Evolutionary conservation across 2,329 filamentous ascomycete species (phyloP).

Genomic region (Trichoderma sp.): DNA sequence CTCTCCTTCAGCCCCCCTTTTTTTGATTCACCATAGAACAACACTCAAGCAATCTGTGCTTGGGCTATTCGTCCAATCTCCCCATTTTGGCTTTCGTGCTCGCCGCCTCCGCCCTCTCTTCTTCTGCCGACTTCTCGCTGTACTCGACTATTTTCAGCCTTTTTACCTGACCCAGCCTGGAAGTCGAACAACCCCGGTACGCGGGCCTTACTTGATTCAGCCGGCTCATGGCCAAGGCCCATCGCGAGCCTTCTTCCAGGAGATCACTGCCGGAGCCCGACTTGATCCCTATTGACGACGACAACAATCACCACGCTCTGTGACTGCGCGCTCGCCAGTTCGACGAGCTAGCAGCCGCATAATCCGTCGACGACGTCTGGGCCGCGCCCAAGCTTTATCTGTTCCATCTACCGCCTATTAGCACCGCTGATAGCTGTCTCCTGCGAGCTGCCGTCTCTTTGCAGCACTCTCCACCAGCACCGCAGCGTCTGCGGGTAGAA

Average conservation of each 20-base stretch:
- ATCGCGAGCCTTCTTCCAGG: conserved; percentile 15
- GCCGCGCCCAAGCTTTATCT: background rate
- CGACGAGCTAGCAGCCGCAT: background rate
- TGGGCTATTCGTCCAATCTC: background rate
- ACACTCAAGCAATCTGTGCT: conserved; percentile 6
- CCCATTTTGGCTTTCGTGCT: conserved; percentile 10
- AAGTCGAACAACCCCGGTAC: conserved; percentile 12
- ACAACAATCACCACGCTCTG: background rate
- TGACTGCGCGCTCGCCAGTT: background rate
- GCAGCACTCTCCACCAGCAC: conserved; percentile 21
- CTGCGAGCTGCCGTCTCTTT: conserved; percentile 24
- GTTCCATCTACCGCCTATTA: background rate
- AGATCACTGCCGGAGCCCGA: conserved; percentile 4
- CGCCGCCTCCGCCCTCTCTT: background rate
- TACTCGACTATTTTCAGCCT: background rate
- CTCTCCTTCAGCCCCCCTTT: conserved; percentile 15
- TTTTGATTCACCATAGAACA: conserved; percentile 16
- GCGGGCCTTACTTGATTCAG: conserved; percentile 23
- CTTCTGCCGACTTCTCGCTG: background rate
- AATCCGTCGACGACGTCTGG: background rate
- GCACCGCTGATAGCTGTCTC: background rate
- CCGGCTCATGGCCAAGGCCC: conserved; percentile 21
- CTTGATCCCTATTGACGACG: background rate
- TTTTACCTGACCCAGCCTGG: conserved; percentile 10
- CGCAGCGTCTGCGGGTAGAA: conserved; percentile 11